These are phyloP conservation scores for Lizanozyma gosingica DNA, from an alignment of 1,139 yeast genomes.

Conservation along the genomic window DNA sequence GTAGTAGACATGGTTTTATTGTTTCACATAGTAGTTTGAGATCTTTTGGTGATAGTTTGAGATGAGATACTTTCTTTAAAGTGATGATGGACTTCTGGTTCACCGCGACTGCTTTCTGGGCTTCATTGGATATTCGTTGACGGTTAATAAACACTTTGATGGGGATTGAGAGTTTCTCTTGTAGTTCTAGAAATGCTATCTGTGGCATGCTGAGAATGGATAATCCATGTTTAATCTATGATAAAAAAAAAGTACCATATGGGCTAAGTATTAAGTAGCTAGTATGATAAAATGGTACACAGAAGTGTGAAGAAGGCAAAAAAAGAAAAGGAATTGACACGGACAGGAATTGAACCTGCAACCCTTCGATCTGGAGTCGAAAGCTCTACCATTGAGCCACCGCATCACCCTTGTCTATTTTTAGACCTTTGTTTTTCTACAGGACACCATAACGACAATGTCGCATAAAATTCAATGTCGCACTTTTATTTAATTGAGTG, in stretches of 20 bases:
- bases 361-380: slow-evolving; percentile 78
- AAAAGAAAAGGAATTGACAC: slow-evolving; percentile 32
- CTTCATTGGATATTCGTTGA: background rate
- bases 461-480: too few relatives aligned
- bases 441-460: too few relatives aligned
- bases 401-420: slow-evolving; percentile 53
- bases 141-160: background rate
- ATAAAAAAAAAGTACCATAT: too few relatives aligned
- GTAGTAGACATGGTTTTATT: background rate
- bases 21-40: background rate
- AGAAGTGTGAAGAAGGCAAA: background rate
- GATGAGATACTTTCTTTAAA: background rate
- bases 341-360: slow-evolving; percentile 76
- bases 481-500: too few relatives aligned
- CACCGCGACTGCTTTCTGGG: background rate
- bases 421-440: too few relatives aligned
- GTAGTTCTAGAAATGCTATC: background rate
- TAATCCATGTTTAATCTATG: too few relatives aligned
- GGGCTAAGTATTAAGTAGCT: too few relatives aligned
- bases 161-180: background rate
- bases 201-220: background rate
- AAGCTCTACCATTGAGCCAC: slow-evolving; percentile 94
- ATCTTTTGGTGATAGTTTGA: background rate
- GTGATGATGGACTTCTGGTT: background rate
- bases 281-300: too few relatives aligned